Conservation (phyloP, 257 asterid genomes). For the Solanum stenotomum region DNA sequence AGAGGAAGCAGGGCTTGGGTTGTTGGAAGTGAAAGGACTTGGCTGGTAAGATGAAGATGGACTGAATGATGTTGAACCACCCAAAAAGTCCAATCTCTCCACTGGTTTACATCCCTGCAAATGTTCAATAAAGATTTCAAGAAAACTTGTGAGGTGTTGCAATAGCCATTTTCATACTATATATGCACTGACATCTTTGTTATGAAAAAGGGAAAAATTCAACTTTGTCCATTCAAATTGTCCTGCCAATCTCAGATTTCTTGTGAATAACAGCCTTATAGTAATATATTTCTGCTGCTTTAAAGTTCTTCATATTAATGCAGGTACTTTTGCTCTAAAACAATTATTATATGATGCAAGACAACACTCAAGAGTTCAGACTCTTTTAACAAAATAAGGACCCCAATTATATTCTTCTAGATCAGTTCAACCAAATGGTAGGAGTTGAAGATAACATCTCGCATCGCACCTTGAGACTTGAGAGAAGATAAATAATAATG, state of each 20-base stretch:
- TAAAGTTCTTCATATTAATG: not conserved
- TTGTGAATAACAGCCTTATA: not conserved
- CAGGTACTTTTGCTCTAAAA: not conserved
- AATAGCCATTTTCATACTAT: not conserved
- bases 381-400: not conserved
- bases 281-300: not conserved
- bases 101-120: conserved; percentile 52
- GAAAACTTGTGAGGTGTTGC: not conserved
- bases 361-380: not conserved
- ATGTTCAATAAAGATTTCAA: not conserved
- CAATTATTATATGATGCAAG: not conserved
- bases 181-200: not conserved
- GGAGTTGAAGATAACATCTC: not conserved
- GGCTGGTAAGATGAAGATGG: conserved; percentile 53
- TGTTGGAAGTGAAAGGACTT: conserved; percentile 38
- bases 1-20: conserved; percentile 49
- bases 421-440: not conserved
- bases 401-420: not conserved
- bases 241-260: not conserved
- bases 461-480: not conserved
- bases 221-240: not conserved
- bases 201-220: too few relatives aligned
- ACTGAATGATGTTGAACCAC: conserved; percentile 44
- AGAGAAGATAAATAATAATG: too few relatives aligned
- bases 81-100: conserved; percentile 40